Percentiles rank a stretch among this genome's conserved stretches.
phyloP scores from a whole-genome alignment of 805 yeast genomes.

The Metschnikowia similis region DNA sequence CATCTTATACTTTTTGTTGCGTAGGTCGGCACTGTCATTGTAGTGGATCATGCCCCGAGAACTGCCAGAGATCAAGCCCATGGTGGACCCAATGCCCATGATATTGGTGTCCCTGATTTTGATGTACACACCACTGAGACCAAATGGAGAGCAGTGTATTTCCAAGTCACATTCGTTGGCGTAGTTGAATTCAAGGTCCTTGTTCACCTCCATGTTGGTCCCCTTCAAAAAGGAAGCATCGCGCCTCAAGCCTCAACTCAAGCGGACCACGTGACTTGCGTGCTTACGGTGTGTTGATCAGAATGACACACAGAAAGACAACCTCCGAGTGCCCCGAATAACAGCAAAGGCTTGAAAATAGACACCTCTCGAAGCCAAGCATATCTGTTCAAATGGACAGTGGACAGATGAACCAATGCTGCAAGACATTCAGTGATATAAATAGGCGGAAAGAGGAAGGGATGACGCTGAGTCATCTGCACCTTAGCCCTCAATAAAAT shows the following conservation, averaged over 20 bases:
- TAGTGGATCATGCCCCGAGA: conserved; percentile 47
- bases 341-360: too few relatives aligned
- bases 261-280: not conserved
- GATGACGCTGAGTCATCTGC: too few relatives aligned
- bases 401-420: too few relatives aligned
- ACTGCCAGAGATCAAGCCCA: conserved; percentile 53
- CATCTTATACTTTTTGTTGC: conserved; percentile 45
- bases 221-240: not conserved
- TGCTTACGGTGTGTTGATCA: too few relatives aligned
- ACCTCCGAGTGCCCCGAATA: too few relatives aligned
- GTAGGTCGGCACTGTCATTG: conserved; percentile 44
- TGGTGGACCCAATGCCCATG: conserved; percentile 53
- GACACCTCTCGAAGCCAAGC: too few relatives aligned
- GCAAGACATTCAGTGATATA: too few relatives aligned
- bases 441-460: too few relatives aligned
- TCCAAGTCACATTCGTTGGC: conserved; percentile 51
- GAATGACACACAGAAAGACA: too few relatives aligned
- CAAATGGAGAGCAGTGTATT: conserved; percentile 55
- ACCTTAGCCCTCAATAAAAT: too few relatives aligned
- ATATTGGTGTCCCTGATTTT: conserved; percentile 45
- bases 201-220: not conserved
- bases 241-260: not conserved
- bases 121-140: conserved; percentile 48
- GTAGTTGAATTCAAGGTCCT: conserved; percentile 32
- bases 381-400: too few relatives aligned